Base-by-base conservation (phyloP, 352 stramenopile genomes). In the Globisporangium echinulatum region DNA sequence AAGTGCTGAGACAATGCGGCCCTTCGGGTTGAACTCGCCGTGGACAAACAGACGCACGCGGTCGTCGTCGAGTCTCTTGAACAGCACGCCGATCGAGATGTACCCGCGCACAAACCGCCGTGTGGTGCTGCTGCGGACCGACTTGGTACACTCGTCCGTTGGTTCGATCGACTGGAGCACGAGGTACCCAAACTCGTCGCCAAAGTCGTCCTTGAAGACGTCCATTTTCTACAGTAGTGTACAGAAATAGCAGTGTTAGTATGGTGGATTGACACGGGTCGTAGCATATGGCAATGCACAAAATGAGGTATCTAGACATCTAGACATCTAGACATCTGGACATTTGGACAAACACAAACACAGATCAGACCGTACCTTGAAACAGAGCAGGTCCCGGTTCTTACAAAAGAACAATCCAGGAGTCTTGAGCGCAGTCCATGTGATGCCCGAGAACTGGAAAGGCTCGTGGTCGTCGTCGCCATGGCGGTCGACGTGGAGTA, bases 361-460 rank as follows among this genome's bases (percentile, higher is more conserved):
- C 25, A 33, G 25, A 33, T 3, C 25, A 33, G 25, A 33, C 25
- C 38, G 40, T 38, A 76, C 67, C 67, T 88, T 88, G 60, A 89
- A 92, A 56, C 79, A 88, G 39, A 90, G 58, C 50, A 92, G 85
- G 63, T 92, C 82, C 3, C 82, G 66, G 52, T 82, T 75, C 61
- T 78, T 73, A 63, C 79, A 88, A 10, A 92, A 61, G 17, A 76
- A 79, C 9, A 84, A 66, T 0, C 75, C 69, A 8, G 68, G 72
- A 10, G 83, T 63, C 65, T 88, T 81, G 9, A 90, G 46, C 4
- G 78, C 82, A 53, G 79, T 79, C 76, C 78, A 90, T 48, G 81
- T 77, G 53, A 88, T 84, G n/a, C 82, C 82, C 0, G 82, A 68
- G 56, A 92, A 92, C 61, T 88, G 76, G 62, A 83, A 88, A 37